phyloP scores from a whole-genome alignment of 345 rosid genomes.

The Melaleuca alternifolia region DNA sequence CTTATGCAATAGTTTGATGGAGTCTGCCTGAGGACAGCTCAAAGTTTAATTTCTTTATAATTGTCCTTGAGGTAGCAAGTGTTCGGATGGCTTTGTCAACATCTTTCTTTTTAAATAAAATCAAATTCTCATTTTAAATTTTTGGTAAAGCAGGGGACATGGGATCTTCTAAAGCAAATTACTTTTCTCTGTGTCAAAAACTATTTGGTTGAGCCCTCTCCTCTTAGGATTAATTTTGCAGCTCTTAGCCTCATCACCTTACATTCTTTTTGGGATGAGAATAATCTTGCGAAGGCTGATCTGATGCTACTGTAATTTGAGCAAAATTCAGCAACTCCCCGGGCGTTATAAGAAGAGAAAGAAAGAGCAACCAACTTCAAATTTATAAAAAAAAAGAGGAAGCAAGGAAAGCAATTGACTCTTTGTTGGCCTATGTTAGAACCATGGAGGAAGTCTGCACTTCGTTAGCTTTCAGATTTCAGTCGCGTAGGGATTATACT shows the following conservation, averaged over 20 bases:
- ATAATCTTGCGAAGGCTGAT: not conserved
- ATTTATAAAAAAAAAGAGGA: not conserved
- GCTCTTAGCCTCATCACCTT: not conserved
- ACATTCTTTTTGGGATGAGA: not conserved
- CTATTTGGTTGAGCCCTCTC: not conserved
- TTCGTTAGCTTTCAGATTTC: not conserved
- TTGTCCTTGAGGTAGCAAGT: not conserved
- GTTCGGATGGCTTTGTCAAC: not conserved
- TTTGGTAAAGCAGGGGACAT: not conserved
- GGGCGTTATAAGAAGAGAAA: not conserved
- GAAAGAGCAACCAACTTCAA: not conserved
- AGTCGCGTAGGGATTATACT: not conserved
- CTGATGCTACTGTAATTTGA: not conserved
- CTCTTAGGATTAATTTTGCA: not conserved
- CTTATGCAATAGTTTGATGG: not conserved
- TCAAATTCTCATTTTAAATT: not conserved
- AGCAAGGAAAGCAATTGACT: not conserved
- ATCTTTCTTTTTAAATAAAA: not conserved
- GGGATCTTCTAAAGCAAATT: not conserved
- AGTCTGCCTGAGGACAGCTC: not conserved
- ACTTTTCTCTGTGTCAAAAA: not conserved
- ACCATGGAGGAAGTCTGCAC: not conserved
- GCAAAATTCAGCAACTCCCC: not conserved
- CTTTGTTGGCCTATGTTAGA: not conserved
- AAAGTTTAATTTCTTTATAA: not conserved